phyloP scores from a whole-genome alignment of 2,329 filamentous ascomycete genomes.

The Xylariaceae sp. region DNA sequence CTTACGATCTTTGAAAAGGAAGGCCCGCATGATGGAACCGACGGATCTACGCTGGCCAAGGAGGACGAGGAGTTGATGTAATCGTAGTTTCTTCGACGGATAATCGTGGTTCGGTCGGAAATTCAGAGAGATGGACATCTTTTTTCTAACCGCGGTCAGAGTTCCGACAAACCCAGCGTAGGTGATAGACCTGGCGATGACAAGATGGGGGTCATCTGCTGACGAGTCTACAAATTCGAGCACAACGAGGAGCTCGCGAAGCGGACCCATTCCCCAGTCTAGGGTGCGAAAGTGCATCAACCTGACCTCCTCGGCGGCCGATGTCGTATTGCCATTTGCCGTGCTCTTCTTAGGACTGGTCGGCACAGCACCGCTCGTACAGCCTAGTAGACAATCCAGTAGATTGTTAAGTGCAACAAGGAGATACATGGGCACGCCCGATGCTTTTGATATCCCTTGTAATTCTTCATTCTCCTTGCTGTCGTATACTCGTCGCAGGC shows the following conservation, averaged over 20 bases:
- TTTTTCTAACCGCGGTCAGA: constrained; percentile 42
- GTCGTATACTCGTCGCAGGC: constrained; percentile 45
- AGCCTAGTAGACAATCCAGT: constrained; percentile 61
- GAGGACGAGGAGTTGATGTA: constrained; percentile 49
- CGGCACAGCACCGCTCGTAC: constrained; percentile 47
- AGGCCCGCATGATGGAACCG: constrained; percentile 42
- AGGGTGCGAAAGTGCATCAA: constrained; percentile 54
- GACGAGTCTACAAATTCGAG: constrained; percentile 41
- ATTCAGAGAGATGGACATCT: constrained; percentile 44
- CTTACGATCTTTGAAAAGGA: constrained; percentile 12
- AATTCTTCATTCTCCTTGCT: constrained; percentile 58
- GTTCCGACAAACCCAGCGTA: constrained; percentile 49
- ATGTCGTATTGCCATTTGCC: background rate
- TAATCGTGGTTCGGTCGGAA: constrained; percentile 46
- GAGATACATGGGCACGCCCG: constrained; percentile 52
- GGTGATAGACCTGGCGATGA: constrained; percentile 43
- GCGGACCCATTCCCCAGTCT: constrained; percentile 50
- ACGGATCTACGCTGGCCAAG: constrained; percentile 50
- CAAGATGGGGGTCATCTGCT: constrained; percentile 23
- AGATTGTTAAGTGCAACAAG: constrained; percentile 60
- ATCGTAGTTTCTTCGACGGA: constrained; percentile 32
- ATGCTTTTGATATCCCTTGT: constrained; percentile 48
- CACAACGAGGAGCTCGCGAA: constrained; percentile 46
- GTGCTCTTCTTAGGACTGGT: constrained; percentile 16
- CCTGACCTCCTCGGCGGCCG: constrained; percentile 4